Conservation (phyloP, 805 yeast species). For the Barnettozyma pratensis region DNA sequence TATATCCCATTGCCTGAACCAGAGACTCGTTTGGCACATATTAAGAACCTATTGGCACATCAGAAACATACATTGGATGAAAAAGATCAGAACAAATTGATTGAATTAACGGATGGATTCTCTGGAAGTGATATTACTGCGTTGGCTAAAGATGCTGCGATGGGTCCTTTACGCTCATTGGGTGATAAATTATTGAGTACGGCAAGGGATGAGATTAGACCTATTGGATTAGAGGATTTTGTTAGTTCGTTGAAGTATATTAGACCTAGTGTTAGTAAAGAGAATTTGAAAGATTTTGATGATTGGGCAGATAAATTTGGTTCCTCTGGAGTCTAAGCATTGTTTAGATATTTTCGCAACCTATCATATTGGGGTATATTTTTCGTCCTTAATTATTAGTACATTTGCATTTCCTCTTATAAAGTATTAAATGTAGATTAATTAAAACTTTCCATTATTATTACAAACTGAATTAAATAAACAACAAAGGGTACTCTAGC, state of each 20-base stretch:
- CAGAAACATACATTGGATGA: conserved; percentile 66
- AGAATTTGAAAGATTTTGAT: conserved; percentile 73
- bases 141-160: conserved; percentile 94
- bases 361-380: neutral
- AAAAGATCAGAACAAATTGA: conserved; percentile 55
- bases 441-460: too few species aligned
- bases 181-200: conserved; percentile 77
- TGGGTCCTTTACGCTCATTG: conserved; percentile 89
- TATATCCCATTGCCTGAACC: conserved; percentile 92
- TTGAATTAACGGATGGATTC: conserved; percentile 71
- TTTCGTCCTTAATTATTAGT: neutral
- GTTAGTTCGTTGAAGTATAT: conserved; percentile 68
- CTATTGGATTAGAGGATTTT: conserved; percentile 74
- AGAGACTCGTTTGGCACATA: conserved; percentile 73
- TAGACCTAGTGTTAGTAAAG: conserved; percentile 82
- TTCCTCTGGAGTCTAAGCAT: conserved; percentile 72
- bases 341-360: too few species aligned
- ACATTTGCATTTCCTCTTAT: neutral
- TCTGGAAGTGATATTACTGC: conserved; percentile 96
- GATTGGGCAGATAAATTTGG: conserved; percentile 89
- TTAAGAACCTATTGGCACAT: conserved; percentile 59
- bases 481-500: too few species aligned
- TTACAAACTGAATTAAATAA: too few species aligned
- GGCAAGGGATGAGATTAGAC: conserved; percentile 73
- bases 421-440: too few species aligned